These are phyloP conservation scores for Cylindrotheca fusiformis DNA, from an alignment of 108 stramenopile genomes.

Conservation along the genomic window DNA sequence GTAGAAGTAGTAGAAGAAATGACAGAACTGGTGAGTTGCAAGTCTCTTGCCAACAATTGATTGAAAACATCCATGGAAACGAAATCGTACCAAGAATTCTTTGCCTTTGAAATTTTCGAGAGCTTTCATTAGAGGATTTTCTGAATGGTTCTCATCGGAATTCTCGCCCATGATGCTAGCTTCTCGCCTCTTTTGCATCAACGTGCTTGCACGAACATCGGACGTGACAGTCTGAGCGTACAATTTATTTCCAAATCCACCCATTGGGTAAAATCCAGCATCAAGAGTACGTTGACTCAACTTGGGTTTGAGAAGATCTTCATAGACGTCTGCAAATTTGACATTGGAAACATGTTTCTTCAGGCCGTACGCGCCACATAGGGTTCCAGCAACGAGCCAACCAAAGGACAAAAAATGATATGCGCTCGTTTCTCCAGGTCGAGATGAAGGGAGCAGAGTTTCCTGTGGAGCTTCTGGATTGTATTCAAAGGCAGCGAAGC, in stretches of 20 bases:
- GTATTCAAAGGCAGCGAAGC: slow-evolving; percentile 18
- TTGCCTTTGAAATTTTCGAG: slow-evolving; percentile 13
- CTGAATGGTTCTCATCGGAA: background rate
- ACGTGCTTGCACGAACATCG: slow-evolving; percentile 4
- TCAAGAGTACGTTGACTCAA: background rate
- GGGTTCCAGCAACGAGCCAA: slow-evolving; percentile 37
- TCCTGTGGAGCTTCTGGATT: slow-evolving; percentile 14
- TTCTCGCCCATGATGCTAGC: background rate
- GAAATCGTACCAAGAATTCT: slow-evolving; percentile 1
- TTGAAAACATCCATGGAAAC: too few species aligned
- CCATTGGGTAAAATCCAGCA: slow-evolving; percentile 14
- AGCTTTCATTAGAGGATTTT: background rate
- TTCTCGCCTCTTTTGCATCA: slow-evolving; percentile 17
- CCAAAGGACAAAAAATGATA: slow-evolving; percentile 41
- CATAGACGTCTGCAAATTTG: slow-evolving; percentile 22
- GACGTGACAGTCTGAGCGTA: slow-evolving; percentile 10
- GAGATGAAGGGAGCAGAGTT: slow-evolving; percentile 9
- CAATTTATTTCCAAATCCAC: slow-evolving; percentile 7
- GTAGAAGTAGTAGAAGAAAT: background rate
- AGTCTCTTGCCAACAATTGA: too few species aligned
- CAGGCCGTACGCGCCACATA: slow-evolving; percentile 23
- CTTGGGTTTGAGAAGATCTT: slow-evolving; percentile 10
- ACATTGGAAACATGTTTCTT: slow-evolving; percentile 7
- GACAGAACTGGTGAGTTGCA: background rate
- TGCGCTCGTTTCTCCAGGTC: slow-evolving; percentile 13